Conservation (phyloP, 768 basidiomycete species). For the Coprinellus micaceus region DNA sequence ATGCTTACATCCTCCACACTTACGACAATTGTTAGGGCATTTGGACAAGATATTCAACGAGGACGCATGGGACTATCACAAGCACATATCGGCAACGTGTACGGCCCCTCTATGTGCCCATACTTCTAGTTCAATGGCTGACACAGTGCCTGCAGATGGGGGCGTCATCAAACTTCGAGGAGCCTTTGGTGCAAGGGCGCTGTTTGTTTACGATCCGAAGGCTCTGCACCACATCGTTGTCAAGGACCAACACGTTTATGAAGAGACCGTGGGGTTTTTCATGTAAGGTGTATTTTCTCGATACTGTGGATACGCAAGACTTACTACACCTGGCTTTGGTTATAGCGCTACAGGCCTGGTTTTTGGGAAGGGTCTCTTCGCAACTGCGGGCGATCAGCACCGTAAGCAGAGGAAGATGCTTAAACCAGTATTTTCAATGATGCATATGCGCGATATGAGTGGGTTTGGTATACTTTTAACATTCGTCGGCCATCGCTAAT, state of each 20-base stretch:
- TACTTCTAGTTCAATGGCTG: no score
- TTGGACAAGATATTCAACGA: conserved; percentile 30
- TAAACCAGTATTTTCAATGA: conserved; percentile 32
- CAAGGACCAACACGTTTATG: no score
- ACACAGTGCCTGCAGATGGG: no score
- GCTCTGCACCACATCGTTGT: conserved; percentile 44
- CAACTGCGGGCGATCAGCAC: conserved; percentile 35
- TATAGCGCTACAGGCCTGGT: conserved; percentile 17
- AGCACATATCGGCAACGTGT: conserved; percentile 31
- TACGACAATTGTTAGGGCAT: no score
- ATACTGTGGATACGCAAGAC: no score
- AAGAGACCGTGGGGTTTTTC: no score
- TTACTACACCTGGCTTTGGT: no score
- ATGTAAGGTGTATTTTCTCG: no score
- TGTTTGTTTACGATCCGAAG: conserved; percentile 43
- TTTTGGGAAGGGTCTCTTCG: conserved; percentile 19
- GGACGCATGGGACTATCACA: conserved; percentile 36
- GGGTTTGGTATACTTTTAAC: background rate
- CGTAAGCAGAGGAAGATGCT: conserved; percentile 35
- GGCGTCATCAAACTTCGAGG: no score
- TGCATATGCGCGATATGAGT: conserved; percentile 26
- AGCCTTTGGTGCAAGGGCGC: conserved; percentile 26
- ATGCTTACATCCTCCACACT: no score
- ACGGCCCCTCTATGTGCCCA: no score
- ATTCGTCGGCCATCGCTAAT: background rate